A percentile compares a stretch with the other conserved stretches of the same genome.
phyloP scores from a whole-genome alignment of 805 yeast genomes.

The Ogataea salicorniae region DNA sequence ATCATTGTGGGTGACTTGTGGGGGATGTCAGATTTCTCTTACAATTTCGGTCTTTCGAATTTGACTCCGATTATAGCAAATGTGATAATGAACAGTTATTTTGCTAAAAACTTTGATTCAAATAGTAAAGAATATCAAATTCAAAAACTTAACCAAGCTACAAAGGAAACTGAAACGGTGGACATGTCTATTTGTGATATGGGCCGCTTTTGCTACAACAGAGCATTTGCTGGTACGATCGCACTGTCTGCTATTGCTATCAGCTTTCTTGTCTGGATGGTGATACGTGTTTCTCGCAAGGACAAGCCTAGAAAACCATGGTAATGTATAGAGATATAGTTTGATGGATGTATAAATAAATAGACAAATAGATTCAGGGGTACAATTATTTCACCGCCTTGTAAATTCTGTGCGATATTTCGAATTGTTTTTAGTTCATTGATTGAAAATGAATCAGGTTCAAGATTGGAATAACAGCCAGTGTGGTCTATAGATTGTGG shows the following conservation, averaged over 20 bases:
- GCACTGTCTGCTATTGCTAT: background rate
- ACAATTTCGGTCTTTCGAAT: slow-evolving; percentile 70
- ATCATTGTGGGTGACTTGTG: slow-evolving; percentile 70
- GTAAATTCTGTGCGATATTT: too few relatives aligned
- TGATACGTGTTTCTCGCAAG: background rate
- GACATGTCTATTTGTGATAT: slow-evolving; percentile 17
- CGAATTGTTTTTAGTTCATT: too few relatives aligned
- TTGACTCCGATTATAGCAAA: slow-evolving; percentile 63
- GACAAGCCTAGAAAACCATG: background rate
- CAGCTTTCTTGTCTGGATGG: background rate
- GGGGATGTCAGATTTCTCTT: slow-evolving; percentile 62
- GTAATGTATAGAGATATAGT: background rate
- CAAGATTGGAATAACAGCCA: too few relatives aligned
- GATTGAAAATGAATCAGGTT: too few relatives aligned
- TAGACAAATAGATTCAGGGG: too few relatives aligned
- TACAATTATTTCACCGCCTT: too few relatives aligned
- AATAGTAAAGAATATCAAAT: slow-evolving; percentile 20
- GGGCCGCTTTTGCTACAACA: slow-evolving; percentile 30
- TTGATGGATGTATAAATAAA: too few relatives aligned
- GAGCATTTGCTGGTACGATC: slow-evolving; percentile 36
- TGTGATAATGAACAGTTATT: slow-evolving; percentile 52
- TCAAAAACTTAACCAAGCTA: background rate
- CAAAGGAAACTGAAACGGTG: slow-evolving; percentile 1
- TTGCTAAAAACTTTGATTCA: slow-evolving; percentile 61
- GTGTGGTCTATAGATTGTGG: too few relatives aligned